Percentiles rank a stretch among this genome's conserved stretches.
Evolutionary conservation across 805 yeast species (phyloP).

Genomic region (Lipomyces starkeyi): DNA sequence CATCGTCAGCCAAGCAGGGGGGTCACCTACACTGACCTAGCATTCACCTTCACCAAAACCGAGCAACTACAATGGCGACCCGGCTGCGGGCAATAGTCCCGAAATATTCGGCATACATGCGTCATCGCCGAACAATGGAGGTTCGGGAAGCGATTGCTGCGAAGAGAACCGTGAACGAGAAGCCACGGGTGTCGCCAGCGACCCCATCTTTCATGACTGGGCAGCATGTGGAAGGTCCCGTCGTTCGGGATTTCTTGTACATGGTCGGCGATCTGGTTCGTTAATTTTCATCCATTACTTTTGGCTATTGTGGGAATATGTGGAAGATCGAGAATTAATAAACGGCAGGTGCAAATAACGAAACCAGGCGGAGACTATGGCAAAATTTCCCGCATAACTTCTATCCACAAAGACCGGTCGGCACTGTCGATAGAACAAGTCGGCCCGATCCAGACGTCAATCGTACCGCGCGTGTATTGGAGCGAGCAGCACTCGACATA

Average conservation of each 20-base stretch:
- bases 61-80: neutral
- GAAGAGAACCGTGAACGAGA: neutral
- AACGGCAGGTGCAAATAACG: slow-evolving; percentile 57
- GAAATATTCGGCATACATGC: slow-evolving; percentile 2
- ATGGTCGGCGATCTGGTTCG: slow-evolving; percentile 28
- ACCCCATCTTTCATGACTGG: slow-evolving; percentile 19
- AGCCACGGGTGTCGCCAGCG: neutral
- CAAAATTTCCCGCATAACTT: slow-evolving; percentile 69
- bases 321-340: neutral
- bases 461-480: slow-evolving; percentile 78
- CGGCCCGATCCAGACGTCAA: slow-evolving; percentile 65
- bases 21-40: neutral
- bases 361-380: slow-evolving; percentile 72
- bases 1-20: neutral
- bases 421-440: slow-evolving; percentile 69
- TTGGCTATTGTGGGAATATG: neutral
- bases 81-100: neutral
- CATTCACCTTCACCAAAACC: neutral
- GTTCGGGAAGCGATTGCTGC: neutral
- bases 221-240: neutral
- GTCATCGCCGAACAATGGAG: neutral
- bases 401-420: slow-evolving; percentile 65
- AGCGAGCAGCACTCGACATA: slow-evolving; percentile 72
- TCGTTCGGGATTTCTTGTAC: slow-evolving; percentile 11
- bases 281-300: neutral